These are phyloP conservation scores for Trametes villosa DNA, from an alignment of 768 basidiomycete genomes.

Conservation along the genomic window DNA sequence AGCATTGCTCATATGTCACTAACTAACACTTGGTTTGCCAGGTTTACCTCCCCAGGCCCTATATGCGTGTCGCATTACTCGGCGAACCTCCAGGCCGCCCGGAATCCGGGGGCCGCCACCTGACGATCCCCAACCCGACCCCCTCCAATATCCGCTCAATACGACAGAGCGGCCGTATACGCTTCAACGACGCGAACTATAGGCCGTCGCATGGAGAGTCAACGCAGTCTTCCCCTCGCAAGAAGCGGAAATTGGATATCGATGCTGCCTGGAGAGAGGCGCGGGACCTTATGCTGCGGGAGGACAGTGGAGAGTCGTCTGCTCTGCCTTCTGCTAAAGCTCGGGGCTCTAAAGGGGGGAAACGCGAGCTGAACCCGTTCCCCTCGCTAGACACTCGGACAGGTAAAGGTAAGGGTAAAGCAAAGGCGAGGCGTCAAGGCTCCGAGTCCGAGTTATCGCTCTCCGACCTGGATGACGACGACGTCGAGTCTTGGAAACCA, in stretches of 20 bases:
- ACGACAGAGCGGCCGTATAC: constrained; percentile 38
- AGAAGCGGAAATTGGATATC: constrained; percentile 45
- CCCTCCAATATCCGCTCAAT: constrained; percentile 48
- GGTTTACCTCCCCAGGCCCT: constrained; percentile 9
- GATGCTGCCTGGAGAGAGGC: constrained; percentile 53
- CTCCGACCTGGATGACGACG: not conserved
- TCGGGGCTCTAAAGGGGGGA: not conserved
- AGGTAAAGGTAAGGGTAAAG: constrained; percentile 6
- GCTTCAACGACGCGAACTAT: constrained; percentile 49
- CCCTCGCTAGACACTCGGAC: not conserved
- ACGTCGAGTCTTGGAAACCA: not conserved
- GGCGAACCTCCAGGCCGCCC: constrained; percentile 32
- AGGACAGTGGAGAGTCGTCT: constrained; percentile 54
- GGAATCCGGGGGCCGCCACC: not conserved
- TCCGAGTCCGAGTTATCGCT: not conserved
- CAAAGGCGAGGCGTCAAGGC: not conserved
- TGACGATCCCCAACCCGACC: constrained; percentile 40
- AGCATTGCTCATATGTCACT: not conserved
- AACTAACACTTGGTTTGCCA: not conserved
- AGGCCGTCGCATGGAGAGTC: constrained; percentile 7
- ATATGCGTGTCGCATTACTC: constrained; percentile 33
- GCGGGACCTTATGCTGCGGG: constrained; percentile 48
- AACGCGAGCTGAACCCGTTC: not conserved
- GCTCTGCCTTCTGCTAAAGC: constrained; percentile 19
- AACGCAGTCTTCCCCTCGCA: constrained; percentile 44